These are phyloP conservation scores for Vitis rupestris DNA, from an alignment of 164 flowering plant genomes.

Conservation along the genomic window DNA sequence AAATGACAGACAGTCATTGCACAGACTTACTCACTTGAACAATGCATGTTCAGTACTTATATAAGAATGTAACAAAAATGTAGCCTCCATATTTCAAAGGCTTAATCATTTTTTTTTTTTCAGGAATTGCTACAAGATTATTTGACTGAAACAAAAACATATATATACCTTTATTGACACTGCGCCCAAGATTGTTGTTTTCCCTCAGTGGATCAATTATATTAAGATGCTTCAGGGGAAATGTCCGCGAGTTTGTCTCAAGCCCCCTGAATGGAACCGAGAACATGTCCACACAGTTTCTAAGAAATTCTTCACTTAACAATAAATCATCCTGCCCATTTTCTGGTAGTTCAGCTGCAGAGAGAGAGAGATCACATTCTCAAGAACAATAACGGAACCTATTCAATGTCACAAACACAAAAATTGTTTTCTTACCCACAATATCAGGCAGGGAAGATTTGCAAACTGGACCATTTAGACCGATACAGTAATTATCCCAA, in stretches of 20 bases:
- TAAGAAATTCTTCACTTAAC: constrained; percentile 41
- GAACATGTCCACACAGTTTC: constrained; percentile 31
- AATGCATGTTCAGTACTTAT: too few relatives aligned
- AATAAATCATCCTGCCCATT: constrained; percentile 21
- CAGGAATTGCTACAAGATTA: not conserved
- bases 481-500: constrained; percentile 57
- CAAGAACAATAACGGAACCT: not conserved
- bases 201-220: constrained; percentile 77
- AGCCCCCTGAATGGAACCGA: constrained; percentile 24
- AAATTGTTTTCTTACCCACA: constrained; percentile 31
- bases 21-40: too few relatives aligned
- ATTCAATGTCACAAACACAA: not conserved
- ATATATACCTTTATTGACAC: constrained; percentile 74
- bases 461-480: constrained; percentile 47
- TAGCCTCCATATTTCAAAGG: not conserved
- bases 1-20: too few relatives aligned
- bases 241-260: constrained; percentile 26
- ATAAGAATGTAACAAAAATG: not conserved
- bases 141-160: not conserved
- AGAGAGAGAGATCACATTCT: not conserved
- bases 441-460: constrained; percentile 37
- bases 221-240: constrained; percentile 47
- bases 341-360: constrained; percentile 34
- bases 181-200: constrained; percentile 87
- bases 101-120: not conserved